Evolutionary conservation across 2,329 filamentous ascomycete species (phyloP), one percentile per base, ranked within the genome.

Genomic region (Monilinia polystroma): DNA sequence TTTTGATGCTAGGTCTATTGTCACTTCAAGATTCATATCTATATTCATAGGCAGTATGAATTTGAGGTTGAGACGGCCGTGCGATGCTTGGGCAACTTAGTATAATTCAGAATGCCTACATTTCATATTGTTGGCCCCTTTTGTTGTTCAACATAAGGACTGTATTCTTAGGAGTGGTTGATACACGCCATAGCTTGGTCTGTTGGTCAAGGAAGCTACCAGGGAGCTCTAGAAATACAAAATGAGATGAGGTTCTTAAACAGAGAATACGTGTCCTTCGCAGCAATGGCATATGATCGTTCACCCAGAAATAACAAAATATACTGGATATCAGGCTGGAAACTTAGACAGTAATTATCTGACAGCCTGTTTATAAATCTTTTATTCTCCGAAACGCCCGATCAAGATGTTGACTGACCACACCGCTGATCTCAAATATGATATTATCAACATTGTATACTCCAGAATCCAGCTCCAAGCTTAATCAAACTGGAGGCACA

Each of bases 401-500:
- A 32, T 63, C 65, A 35, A 58, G n/a, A 66, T 54, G 29, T 59
- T 38, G 35, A 45, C 47, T 63, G 41, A 49, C 47, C 58, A 66
- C 64, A 66, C 56, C 64, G 64, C 65, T 55, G 65, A 43, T 67
- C 45, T 52, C 43, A 47, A 41, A 54, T 62, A 66, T 60, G 58
- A 45, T 47, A 58, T 53, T 64, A 59, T 55, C 47, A 60, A 63
- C 49, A 43, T 53, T 52, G n/a, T 54, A 59, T 53, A 43, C 45
- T 66, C 47, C 38, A 45, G 57, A 52, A 43, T 18, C 60, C 45
- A 57, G 41, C 52, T 38, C 47, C 49, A 64, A 64, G 59, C 63
- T 71, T 73, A 74, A 73, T 74, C 72, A 54, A 74, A 74, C 72
- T 74, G 57, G 12, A 49, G 4, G 29, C 2, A 47, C 16, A 47